Evolutionary conservation across 179 eudicot species (phyloP).

Genomic region (Beta macrorhiza): DNA sequence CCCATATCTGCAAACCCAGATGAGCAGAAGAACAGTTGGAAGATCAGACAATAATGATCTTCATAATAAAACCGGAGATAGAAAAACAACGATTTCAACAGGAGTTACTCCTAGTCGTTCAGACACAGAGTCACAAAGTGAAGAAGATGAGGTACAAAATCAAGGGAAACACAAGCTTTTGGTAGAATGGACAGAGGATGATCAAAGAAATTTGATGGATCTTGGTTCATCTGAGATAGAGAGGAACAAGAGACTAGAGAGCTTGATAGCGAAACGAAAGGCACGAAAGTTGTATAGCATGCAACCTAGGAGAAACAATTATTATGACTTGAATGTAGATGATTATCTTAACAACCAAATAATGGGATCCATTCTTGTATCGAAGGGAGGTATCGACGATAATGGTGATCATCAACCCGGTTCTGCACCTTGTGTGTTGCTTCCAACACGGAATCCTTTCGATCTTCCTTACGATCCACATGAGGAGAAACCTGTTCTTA

Average conservation of each 20-base stretch:
- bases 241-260: constrained; percentile 62
- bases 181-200: constrained; percentile 52
- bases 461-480: constrained; percentile 82
- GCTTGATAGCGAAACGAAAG: constrained; percentile 57
- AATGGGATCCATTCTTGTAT: constrained; percentile 30
- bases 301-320: constrained; percentile 39
- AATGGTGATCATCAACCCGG: constrained; percentile 41
- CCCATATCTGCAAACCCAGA: constrained; percentile 18
- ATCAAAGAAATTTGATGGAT: constrained; percentile 57
- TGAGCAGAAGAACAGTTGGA: constrained; percentile 36
- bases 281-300: constrained; percentile 51
- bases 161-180: constrained; percentile 29
- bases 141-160: constrained; percentile 35
- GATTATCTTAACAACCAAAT: constrained; percentile 9
- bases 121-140: constrained; percentile 37
- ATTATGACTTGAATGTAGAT: constrained; percentile 18
- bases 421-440: constrained; percentile 61
- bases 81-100: constrained; percentile 12
- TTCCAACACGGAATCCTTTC: constrained; percentile 57
- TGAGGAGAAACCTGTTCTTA: constrained; percentile 72
- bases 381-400: constrained; percentile 21
- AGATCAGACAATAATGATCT: background rate
- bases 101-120: constrained; percentile 19
- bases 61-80: background rate
- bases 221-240: constrained; percentile 58